Conservation (phyloP, 1,284 basidiomycete species). For the Anthracocystis panici-leucophaei region DNA sequence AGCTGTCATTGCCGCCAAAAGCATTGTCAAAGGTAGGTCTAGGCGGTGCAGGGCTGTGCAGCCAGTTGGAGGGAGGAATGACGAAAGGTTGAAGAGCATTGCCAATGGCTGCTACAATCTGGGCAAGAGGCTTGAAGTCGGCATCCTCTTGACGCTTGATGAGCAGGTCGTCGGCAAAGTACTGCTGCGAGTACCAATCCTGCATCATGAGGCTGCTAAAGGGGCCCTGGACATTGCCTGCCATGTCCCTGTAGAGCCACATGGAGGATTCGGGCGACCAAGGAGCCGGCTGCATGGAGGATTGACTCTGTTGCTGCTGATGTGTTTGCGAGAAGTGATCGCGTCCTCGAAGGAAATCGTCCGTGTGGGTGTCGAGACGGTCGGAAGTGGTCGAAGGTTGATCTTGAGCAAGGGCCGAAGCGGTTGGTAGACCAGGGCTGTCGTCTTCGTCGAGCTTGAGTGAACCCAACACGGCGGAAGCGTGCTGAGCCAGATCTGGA, state of each 20-base stretch:
- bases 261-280: slow-evolving; percentile 76
- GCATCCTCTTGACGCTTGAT: slow-evolving; percentile 77
- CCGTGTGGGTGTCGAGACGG: slow-evolving; percentile 14
- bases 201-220: slow-evolving; percentile 93
- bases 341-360: slow-evolving; percentile 26
- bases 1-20: slow-evolving; percentile 18
- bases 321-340: slow-evolving; percentile 26
- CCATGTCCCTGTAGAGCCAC: slow-evolving; percentile 93
- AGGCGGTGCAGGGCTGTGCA: slow-evolving; percentile 24
- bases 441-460: slow-evolving; percentile 58
- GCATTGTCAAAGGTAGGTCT: slow-evolving; percentile 22
- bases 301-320: slow-evolving; percentile 22
- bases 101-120: slow-evolving; percentile 66
- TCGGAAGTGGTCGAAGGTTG: slow-evolving; percentile 2
- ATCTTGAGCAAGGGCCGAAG: slow-evolving; percentile 22
- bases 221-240: slow-evolving; percentile 91
- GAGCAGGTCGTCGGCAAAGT: slow-evolving; percentile 86
- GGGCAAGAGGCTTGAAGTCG: slow-evolving; percentile 70
- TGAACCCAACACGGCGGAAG: slow-evolving; percentile 51
- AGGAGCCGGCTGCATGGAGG: slow-evolving; percentile 22
- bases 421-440: slow-evolving; percentile 25
- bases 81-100: slow-evolving; percentile 70
- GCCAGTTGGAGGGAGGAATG: slow-evolving; percentile 54
- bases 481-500: slow-evolving; percentile 52
- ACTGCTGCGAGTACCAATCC: slow-evolving; percentile 92